A percentile compares a stretch with the other conserved stretches of the same genome.
phyloP scores from a whole-genome alignment of 2,329 filamentous ascomycete genomes.

The Ophiostoma fasciatum region DNA sequence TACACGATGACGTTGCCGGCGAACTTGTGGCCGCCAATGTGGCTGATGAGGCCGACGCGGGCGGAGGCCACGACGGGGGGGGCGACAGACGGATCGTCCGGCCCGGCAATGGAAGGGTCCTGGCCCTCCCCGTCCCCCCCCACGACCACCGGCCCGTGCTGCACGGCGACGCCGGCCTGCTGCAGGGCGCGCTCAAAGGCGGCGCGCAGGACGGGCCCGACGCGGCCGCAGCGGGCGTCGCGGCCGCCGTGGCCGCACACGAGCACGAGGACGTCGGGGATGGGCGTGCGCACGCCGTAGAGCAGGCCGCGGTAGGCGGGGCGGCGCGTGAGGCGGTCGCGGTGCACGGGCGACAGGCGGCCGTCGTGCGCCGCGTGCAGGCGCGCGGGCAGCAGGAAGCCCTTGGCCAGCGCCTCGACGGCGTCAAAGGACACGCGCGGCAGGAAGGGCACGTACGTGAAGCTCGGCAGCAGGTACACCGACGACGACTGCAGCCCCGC shows the following conservation, averaged over 20 bases:
- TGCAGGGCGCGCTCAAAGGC: conserved; percentile 54
- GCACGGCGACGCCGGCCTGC: conserved; percentile 32
- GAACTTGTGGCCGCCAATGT: conserved; percentile 75
- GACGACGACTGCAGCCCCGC: conserved; percentile 41
- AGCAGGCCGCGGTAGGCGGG: conserved; percentile 37
- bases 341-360: conserved; percentile 38
- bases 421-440: conserved; percentile 44
- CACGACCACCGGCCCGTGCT: conserved; percentile 29
- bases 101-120: conserved; percentile 11
- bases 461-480: conserved; percentile 67
- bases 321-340: conserved; percentile 35
- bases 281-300: conserved; percentile 37
- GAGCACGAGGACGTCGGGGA: conserved; percentile 58
- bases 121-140: no score
- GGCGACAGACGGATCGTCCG: neutral
- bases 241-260: conserved; percentile 79
- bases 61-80: conserved; percentile 23
- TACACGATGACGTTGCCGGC: conserved; percentile 78
- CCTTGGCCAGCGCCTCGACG: conserved; percentile 44
- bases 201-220: conserved; percentile 56
- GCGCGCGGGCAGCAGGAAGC: conserved; percentile 47
- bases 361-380: conserved; percentile 47
- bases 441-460: conserved; percentile 63
- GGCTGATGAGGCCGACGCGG: conserved; percentile 56
- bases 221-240: conserved; percentile 67